Base-by-base conservation (phyloP, 139 green algal genomes). In the Volvox reticuliferus region DNA sequence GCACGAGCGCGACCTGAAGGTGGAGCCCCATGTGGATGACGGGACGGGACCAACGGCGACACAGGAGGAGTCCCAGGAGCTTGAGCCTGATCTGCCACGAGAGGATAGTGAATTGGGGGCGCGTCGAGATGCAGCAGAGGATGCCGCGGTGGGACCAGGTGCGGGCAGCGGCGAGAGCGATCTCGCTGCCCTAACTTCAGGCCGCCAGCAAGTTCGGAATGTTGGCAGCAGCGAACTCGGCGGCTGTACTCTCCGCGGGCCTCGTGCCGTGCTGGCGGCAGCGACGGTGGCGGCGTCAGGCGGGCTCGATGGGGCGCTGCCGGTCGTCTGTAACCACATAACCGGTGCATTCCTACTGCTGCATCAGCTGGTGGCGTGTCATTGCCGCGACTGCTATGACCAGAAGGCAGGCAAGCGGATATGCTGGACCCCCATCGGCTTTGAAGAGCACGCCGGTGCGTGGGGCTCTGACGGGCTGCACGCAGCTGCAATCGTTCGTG, bases 391-490 rank as follows among this genome's bases (percentile, higher is more conserved):
- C 14, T 89, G 85, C 85, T 1, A 22, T 20, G 3, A 17, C 12
- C 69, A 16, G 28, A n/a, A 14, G 3, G n/a, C 0, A 6, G 85
- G 69, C 2, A 20, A 21, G 73, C 62, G 86, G 86, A 33, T 12
- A 0, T 83, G 71, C 30, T 90, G 71, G 71, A 84, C 73, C 0
- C 86, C 86, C 1, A 79, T 90, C 16, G 86, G 86, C 20, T 90
- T 83, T 9, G 86, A 90, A 55, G 73, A 90, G 73, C 86, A 90
- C 30, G 86, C 86, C 22, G 86, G 84, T 89, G 44, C 6, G 84
- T 77, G n/a, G 61, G 16, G 65, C 2, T 9, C 44, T 9, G 44
- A 55, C 44, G 44, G 44, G 44, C 9, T 55, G 44, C 44, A 55
- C 9, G 44, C 44, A 55, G 5, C 44, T 55, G 44, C 9, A 9